A percentile compares a stretch with the other conserved stretches of the same genome.
Conservation (phyloP, 2,329 filamentous ascomycete genomes). For the Fusarium stilboides region DNA sequence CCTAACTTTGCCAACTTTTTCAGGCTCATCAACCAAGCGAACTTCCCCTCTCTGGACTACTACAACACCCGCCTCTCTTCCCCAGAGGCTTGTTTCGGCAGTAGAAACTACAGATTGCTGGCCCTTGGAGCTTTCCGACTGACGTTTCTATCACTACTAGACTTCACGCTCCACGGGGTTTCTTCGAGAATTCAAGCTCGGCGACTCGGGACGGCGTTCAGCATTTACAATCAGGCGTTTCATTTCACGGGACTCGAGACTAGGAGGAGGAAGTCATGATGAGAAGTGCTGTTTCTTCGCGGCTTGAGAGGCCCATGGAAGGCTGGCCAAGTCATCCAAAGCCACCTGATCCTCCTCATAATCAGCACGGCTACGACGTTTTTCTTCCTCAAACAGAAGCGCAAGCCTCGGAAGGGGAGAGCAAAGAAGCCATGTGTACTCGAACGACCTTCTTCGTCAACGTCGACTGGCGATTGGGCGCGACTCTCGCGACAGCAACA, state of each 20-base stretch:
- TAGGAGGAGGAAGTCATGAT: conserved; percentile 2
- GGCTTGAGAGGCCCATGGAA: neutral
- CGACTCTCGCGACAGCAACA: conserved; percentile 23
- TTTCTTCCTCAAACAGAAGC: neutral
- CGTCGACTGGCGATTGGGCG: conserved; percentile 40
- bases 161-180: neutral
- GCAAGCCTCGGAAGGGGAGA: neutral
- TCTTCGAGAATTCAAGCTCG: neutral
- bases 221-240: conserved; percentile 9
- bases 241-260: neutral
- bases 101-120: neutral
- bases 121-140: neutral
- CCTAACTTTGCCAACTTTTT: conserved; percentile 18
- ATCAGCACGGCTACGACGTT: neutral
- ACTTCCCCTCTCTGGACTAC: neutral
- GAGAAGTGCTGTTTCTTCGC: neutral
- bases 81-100: neutral
- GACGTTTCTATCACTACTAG: neutral
- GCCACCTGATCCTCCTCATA: neutral
- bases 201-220: conserved; percentile 1
- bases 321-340: neutral
- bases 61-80: neutral
- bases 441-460: conserved; percentile 50
- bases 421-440: conserved; percentile 27
- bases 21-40: neutral